Evolutionary conservation across 148 eudicot species (phyloP), one percentile per base, ranked within the genome.

Genomic region (Rhododendron molle): DNA sequence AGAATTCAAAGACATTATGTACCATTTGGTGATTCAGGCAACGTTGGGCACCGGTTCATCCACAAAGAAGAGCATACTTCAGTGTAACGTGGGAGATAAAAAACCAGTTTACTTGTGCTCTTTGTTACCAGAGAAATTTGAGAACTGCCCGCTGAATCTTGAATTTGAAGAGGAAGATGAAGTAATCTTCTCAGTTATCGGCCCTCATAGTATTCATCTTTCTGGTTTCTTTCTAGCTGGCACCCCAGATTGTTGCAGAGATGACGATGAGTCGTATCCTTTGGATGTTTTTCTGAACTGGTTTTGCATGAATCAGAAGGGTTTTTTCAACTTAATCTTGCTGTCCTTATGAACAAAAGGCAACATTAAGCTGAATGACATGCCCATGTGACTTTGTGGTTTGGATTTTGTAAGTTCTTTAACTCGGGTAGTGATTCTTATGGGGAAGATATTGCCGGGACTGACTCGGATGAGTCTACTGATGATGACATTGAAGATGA

Each of bases 161-260:
- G 99, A 95, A 83, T 97, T 97, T 76, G 93, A 92, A 65, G 99
- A 95, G 90, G 93, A 92, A 4, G 95, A 88, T 23, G 98, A 92
- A 78, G 98, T 93, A 78, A 87, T 86, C 65, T 97, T 97, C 81
- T 94, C 99, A 47, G 96, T 97, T 38, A 46, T 90, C 79, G 99
- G 99, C 20, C 94, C 98, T 26, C 92, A 93, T 76, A 93, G 95
- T 80, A 87, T 97, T 81, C 98, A 97, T 87, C 91, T 97, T 2
- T 91, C 98, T 85, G 99, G 99, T 58, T 92, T 92, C 85, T 82
- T 94, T 82, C 87, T 84, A 47, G 90, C 86, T 32, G 87, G 84
- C 38, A 40, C 30, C 40, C 89, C 86, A 54, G 92, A 89, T 54
- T 16, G 28, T 30, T 78, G 43, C 34, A 74, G 82, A 52, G 91